Percentiles rank a stretch among this genome's conserved stretches.
phyloP scores from a whole-genome alignment of 2,329 filamentous ascomycete genomes.

The Colletotrichum musae region DNA sequence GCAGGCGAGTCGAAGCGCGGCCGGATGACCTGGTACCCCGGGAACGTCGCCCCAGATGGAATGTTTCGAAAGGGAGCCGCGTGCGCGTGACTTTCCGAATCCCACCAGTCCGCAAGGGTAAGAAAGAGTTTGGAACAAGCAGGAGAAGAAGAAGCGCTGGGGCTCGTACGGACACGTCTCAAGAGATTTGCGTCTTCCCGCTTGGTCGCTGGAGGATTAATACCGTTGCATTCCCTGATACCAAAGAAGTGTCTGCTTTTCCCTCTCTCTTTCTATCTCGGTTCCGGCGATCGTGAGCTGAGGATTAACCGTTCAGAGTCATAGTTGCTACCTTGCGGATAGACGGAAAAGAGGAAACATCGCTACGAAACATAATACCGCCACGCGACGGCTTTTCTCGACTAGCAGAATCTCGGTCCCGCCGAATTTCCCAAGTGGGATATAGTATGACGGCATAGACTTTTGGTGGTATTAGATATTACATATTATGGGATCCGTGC shows the following conservation, averaged over 20 bases:
- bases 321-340: neutral
- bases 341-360: neutral
- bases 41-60: conserved; percentile 18
- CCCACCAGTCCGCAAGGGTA: conserved; percentile 5
- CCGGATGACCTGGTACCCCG: conserved; percentile 19
- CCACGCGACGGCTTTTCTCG: conserved; percentile 11
- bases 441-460: conserved; percentile 37
- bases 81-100: conserved; percentile 21
- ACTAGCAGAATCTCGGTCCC: conserved; percentile 30
- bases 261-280: too few relatives aligned
- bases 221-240: conserved; percentile 4
- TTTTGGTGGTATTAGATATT: conserved; percentile 10
- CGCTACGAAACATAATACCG: neutral
- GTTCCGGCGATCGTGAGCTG: conserved; percentile 6
- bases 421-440: conserved; percentile 27
- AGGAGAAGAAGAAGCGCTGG: neutral
- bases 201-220: conserved; percentile 10
- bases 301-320: conserved; percentile 11
- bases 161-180: conserved; percentile 28
- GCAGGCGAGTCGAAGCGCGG: conserved; percentile 18
- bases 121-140: conserved; percentile 25
- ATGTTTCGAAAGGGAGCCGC: conserved; percentile 40
- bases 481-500: neutral
- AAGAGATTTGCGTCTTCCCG: conserved; percentile 13
- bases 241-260: neutral